Evolutionary conservation across 129 eudicot genomes (phyloP).

Genomic region (Flaveria brownii): DNA sequence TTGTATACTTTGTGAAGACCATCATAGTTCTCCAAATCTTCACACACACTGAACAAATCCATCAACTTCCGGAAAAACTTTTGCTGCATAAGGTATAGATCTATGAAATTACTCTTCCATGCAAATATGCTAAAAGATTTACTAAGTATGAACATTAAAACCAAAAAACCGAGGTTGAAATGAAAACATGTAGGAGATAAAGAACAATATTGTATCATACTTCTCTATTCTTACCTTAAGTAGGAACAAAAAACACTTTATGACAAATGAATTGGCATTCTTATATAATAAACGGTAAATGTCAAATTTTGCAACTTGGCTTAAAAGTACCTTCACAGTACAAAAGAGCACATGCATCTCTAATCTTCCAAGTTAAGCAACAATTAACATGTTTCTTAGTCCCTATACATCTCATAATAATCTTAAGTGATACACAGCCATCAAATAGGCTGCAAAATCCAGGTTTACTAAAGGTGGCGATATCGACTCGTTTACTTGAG

Average conservation of each 20-base stretch:
- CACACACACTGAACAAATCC: conserved; percentile 73
- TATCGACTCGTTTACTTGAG: neutral
- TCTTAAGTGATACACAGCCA: conserved; percentile 9
- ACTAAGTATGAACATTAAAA: conserved; percentile 6
- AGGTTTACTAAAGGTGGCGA: neutral
- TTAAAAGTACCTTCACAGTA: neutral
- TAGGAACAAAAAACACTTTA: neutral
- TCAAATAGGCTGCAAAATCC: conserved; percentile 8
- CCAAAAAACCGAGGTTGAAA: conserved; percentile 2
- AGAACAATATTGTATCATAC: neutral
- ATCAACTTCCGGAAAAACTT: conserved; percentile 82
- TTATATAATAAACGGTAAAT: neutral
- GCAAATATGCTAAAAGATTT: conserved; percentile 3
- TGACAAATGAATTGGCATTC: neutral
- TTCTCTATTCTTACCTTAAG: neutral
- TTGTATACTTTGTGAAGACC: conserved; percentile 77
- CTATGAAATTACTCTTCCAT: conserved; percentile 8
- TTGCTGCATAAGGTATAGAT: conserved; percentile 53
- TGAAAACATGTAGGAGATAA: neutral
- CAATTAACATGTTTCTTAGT: conserved; percentile 3
- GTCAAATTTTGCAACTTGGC: neutral
- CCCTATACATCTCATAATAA: conserved; percentile 11
- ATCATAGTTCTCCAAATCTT: conserved; percentile 81
- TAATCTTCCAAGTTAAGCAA: conserved; percentile 1
- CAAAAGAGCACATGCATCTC: conserved; percentile 5